phyloP scores from a whole-genome alignment of 805 yeast genomes.

The Suhomyces vadensis region DNA sequence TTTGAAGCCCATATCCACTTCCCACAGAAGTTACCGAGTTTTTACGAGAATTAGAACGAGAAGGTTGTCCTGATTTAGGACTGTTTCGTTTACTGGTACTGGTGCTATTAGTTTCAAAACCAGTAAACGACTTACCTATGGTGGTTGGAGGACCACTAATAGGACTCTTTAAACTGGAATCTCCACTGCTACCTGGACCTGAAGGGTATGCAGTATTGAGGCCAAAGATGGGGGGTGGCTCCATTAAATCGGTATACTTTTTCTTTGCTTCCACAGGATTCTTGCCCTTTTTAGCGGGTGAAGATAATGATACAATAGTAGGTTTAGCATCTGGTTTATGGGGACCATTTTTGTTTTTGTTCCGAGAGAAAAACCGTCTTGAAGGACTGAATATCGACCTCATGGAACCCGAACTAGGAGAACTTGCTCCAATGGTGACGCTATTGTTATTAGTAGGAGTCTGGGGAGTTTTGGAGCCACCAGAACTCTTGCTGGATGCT shows the following conservation, averaged over 20 bases:
- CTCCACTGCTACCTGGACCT: not conserved
- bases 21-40: constrained; percentile 27
- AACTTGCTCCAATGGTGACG: constrained; percentile 40
- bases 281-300: constrained; percentile 16
- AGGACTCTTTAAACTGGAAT: constrained; percentile 1
- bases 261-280: constrained; percentile 11
- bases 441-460: constrained; percentile 29
- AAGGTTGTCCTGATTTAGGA: not conserved
- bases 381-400: constrained; percentile 41
- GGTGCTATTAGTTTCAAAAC: constrained; percentile 1
- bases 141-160: not conserved
- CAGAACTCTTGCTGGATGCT: constrained; percentile 3
- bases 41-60: constrained; percentile 21
- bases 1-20: constrained; percentile 23
- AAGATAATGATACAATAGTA: constrained; percentile 36
- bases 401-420: constrained; percentile 32
- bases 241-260: constrained; percentile 28
- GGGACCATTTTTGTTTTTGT: constrained; percentile 17
- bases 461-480: constrained; percentile 14
- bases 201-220: constrained; percentile 10
- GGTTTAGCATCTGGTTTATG: constrained; percentile 16
- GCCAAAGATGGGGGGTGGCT: constrained; percentile 41
- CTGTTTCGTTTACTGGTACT: constrained; percentile 1
- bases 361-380: constrained; percentile 32
- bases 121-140: not conserved